phyloP scores from a whole-genome alignment of 176 grass and related monocot species.

The Metroxylon sagu region DNA sequence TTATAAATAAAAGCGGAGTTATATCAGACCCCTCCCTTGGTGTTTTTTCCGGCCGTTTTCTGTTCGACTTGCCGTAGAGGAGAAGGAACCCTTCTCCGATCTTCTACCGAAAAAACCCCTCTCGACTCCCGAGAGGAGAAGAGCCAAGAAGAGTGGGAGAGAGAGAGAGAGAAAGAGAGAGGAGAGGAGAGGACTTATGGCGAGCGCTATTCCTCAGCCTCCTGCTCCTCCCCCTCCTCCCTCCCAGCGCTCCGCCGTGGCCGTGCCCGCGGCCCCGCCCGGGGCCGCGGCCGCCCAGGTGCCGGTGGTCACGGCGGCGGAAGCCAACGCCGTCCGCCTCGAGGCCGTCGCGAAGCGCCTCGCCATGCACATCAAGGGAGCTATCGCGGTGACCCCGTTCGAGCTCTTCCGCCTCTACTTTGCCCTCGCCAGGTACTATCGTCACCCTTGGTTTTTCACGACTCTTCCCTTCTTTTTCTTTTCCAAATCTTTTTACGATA shows the following conservation, averaged over 20 bases:
- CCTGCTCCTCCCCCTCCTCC: neutral
- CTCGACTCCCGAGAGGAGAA: no score
- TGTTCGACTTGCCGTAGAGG: no score
- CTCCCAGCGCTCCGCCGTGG: neutral
- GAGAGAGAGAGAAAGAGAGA: no score
- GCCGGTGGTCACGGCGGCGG: neutral
- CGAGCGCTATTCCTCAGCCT: neutral
- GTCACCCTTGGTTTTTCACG: neutral
- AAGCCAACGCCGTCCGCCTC: slow-evolving; percentile 25
- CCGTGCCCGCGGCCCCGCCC: neutral
- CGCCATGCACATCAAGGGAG: slow-evolving; percentile 22
- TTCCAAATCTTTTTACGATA: neutral
- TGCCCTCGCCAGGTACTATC: slow-evolving; percentile 30
- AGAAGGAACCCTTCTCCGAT: no score
- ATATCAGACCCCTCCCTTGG: no score
- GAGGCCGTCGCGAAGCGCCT: slow-evolving; percentile 28
- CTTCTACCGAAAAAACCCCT: no score
- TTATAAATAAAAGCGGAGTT: no score
- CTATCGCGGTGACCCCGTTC: neutral
- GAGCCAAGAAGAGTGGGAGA: no score
- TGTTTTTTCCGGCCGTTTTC: no score
- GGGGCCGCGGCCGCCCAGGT: neutral
- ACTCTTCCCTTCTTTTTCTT: neutral
- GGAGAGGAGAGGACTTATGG: no score
- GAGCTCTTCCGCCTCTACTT: slow-evolving; percentile 34